A percentile compares a stretch with the other conserved stretches of the same genome.
These are phyloP conservation scores for Crithidia fasciculata DNA, from an alignment of 208 protist species.

Conservation along the genomic window DNA sequence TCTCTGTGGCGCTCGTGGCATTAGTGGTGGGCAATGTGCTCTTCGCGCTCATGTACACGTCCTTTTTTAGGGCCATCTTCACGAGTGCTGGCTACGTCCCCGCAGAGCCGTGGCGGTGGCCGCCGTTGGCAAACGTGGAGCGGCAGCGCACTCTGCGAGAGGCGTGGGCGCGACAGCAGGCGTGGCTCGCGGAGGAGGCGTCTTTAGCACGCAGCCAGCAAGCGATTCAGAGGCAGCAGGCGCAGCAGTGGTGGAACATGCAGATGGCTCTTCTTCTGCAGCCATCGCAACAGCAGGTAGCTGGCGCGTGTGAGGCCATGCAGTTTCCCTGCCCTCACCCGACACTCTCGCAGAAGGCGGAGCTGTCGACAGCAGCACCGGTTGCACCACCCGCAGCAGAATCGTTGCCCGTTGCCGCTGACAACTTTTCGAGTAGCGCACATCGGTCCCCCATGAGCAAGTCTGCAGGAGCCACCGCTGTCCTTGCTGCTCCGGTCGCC, in stretches of 20 bases:
- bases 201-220: not conserved
- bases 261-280: not conserved
- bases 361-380: too few relatives aligned
- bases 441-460: too few relatives aligned
- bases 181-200: constrained; percentile 9
- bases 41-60: constrained; percentile 24
- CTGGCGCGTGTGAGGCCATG: not conserved
- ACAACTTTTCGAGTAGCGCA: too few relatives aligned
- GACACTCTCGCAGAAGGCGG: too few relatives aligned
- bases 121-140: constrained; percentile 16
- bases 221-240: not conserved
- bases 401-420: too few relatives aligned
- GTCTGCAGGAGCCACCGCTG: too few relatives aligned
- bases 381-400: too few relatives aligned
- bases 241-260: not conserved
- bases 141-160: constrained; percentile 3
- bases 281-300: not conserved
- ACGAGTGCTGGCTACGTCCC: constrained; percentile 38
- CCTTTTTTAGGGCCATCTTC: constrained; percentile 24
- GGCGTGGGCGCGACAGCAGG: constrained; percentile 4
- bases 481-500: too few relatives aligned
- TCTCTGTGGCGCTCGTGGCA: not conserved
- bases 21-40: constrained; percentile 11
- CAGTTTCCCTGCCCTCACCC: too few relatives aligned
- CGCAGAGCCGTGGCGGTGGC: constrained; percentile 26